phyloP scores from a whole-genome alignment of 1,139 yeast genomes.

The Saccharomyces hybrid region DNA sequence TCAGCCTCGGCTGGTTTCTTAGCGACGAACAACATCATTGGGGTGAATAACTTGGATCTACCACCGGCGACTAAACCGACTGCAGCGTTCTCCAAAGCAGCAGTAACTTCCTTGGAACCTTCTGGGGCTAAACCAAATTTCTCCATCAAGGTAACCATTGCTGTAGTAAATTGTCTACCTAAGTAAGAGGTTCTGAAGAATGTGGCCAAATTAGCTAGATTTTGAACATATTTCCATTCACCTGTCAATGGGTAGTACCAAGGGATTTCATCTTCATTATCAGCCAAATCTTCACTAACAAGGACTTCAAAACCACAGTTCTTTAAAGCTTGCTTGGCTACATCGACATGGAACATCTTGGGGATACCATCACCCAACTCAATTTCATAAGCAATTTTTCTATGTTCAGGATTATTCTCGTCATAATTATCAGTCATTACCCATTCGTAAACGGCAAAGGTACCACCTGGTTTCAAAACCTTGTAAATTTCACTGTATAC shows the following conservation, averaged over 20 bases:
- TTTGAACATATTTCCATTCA: conserved; percentile 81
- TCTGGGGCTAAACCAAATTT: conserved; percentile 83
- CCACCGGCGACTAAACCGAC: conserved; percentile 94
- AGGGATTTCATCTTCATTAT: conserved; percentile 74
- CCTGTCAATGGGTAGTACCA: conserved; percentile 98
- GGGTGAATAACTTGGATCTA: conserved; percentile 78
- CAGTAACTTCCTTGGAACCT: conserved; percentile 86
- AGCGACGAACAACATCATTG: conserved; percentile 89
- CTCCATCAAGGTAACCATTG: conserved; percentile 74
- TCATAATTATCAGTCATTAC: conserved; percentile 95
- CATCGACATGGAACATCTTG: conserved; percentile 82
- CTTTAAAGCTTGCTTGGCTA: conserved; percentile 80
- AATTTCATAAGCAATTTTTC: conserved; percentile 93
- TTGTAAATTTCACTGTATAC: conserved; percentile 92
- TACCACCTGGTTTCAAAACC: conserved; percentile 96
- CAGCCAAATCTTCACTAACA: conserved; percentile 76
- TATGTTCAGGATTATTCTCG: conserved; percentile 79
- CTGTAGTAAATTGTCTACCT: conserved; percentile 83
- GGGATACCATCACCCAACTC: conserved; percentile 99
- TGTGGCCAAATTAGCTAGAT: conserved; percentile 69
- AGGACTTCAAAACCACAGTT: conserved; percentile 81
- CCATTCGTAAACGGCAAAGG: conserved; percentile 98
- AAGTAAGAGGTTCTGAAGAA: conserved; percentile 80
- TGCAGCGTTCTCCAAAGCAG: conserved; percentile 95
- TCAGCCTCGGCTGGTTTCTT: conserved; percentile 51